These are phyloP conservation scores for Taphrina pruni DNA, from an alignment of 1,139 yeast species.

Conservation along the genomic window DNA sequence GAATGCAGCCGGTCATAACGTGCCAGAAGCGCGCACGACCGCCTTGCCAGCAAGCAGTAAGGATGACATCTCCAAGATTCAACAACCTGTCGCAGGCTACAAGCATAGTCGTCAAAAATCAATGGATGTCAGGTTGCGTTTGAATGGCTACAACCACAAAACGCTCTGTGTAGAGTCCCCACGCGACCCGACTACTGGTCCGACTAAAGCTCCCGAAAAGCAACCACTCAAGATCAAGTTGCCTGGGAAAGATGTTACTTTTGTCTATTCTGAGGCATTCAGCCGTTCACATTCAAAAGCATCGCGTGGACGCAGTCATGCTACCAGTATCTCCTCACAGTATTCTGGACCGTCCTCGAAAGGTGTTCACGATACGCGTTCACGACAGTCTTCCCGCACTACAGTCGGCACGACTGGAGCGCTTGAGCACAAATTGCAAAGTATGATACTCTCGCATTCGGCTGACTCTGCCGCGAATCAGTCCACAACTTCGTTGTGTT, in stretches of 20 bases:
- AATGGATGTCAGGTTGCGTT: slow-evolving; percentile 6
- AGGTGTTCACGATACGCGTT: slow-evolving; percentile 18
- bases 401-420: slow-evolving; percentile 16
- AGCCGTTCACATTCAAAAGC: neutral
- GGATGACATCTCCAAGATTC: neutral
- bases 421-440: slow-evolving; percentile 21
- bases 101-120: slow-evolving; percentile 13
- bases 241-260: slow-evolving; percentile 19
- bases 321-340: slow-evolving; percentile 21
- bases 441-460: slow-evolving; percentile 15
- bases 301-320: slow-evolving; percentile 16
- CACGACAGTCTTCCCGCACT: slow-evolving; percentile 19
- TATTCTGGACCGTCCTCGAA: neutral
- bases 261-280: slow-evolving; percentile 7
- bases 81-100: neutral
- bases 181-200: neutral
- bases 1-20: too few species aligned
- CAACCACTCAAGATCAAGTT: slow-evolving; percentile 20
- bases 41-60: too few species aligned
- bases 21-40: too few species aligned
- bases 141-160: slow-evolving; percentile 21
- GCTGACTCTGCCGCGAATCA: neutral
- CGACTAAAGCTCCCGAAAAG: neutral
- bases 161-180: slow-evolving; percentile 10
- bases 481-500: slow-evolving; percentile 11